Percentiles rank a stretch among this genome's conserved stretches.
Evolutionary conservation across 1,139 yeast genomes (phyloP).

Genomic region (Saccharomyces hybrid): DNA sequence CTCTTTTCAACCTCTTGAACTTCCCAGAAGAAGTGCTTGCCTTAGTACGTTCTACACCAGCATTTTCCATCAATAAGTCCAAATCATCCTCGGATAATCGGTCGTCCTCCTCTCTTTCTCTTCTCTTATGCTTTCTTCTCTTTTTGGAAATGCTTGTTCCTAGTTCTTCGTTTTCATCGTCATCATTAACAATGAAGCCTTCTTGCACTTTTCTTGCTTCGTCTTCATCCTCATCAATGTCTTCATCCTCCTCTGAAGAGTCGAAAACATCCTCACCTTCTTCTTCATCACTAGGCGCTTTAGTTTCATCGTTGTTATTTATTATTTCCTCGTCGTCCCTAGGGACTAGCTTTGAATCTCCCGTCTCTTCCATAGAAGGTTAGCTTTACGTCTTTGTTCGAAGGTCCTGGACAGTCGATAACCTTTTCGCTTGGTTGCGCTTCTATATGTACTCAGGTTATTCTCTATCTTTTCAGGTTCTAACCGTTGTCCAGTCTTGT

Average conservation of each 20-base stretch:
- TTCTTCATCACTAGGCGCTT: conserved; percentile 37
- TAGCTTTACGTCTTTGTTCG: background rate
- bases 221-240: conserved; percentile 72
- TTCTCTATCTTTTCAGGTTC: background rate
- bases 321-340: conserved; percentile 29
- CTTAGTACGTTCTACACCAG: conserved; percentile 50
- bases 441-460: background rate
- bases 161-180: conserved; percentile 55
- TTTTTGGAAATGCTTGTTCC: conserved; percentile 36
- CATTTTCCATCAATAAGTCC: conserved; percentile 82
- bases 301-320: conserved; percentile 28
- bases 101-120: conserved; percentile 39
- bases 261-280: conserved; percentile 47
- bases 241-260: conserved; percentile 71
- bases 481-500: background rate
- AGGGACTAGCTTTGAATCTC: background rate
- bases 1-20: conserved; percentile 79
- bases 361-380: conserved; percentile 1
- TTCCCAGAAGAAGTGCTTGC: conserved; percentile 39
- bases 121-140: conserved; percentile 37
- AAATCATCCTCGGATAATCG: conserved; percentile 93
- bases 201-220: conserved; percentile 71
- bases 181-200: conserved; percentile 93
- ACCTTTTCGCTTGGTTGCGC: background rate
- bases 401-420: background rate